phyloP scores from a whole-genome alignment of 1,284 basidiomycete genomes.

The Vanrija sp. region DNA sequence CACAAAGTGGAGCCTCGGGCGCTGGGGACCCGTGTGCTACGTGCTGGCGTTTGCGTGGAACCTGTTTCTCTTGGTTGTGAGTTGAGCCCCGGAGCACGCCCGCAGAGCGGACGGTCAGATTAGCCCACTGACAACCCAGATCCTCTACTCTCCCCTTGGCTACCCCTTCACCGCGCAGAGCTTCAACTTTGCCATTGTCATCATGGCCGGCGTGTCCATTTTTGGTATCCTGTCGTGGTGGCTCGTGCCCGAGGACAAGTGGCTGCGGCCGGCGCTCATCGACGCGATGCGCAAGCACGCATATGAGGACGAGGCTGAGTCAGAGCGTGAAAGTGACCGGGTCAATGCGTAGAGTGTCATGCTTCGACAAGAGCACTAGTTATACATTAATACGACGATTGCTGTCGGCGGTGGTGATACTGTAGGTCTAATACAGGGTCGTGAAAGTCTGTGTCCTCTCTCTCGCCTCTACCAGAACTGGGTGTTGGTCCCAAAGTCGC shows the following conservation, averaged over 20 bases:
- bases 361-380: too few relatives aligned
- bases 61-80: not conserved
- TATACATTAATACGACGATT: too few relatives aligned
- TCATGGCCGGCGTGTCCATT: conserved; percentile 61
- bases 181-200: conserved; percentile 54
- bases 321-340: too few relatives aligned
- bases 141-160: conserved; percentile 35
- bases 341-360: too few relatives aligned
- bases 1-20: conserved; percentile 68
- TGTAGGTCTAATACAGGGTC: too few relatives aligned
- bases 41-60: conserved; percentile 64
- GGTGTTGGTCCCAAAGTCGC: too few relatives aligned
- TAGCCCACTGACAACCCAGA: not conserved
- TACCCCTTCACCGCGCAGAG: conserved; percentile 36
- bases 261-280: conserved; percentile 61
- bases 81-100: too few relatives aligned
- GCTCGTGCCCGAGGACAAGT: conserved; percentile 67
- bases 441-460: too few relatives aligned
- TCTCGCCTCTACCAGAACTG: too few relatives aligned
- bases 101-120: too few relatives aligned
- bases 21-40: conserved; percentile 59
- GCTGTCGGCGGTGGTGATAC: too few relatives aligned
- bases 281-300: conserved; percentile 30
- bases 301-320: conserved; percentile 5
- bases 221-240: conserved; percentile 72